Evolutionary conservation across 2,329 filamentous ascomycete genomes (phyloP), one percentile per base, ranked within the genome.

Genomic region (Plenodomus tracheiphilus): DNA sequence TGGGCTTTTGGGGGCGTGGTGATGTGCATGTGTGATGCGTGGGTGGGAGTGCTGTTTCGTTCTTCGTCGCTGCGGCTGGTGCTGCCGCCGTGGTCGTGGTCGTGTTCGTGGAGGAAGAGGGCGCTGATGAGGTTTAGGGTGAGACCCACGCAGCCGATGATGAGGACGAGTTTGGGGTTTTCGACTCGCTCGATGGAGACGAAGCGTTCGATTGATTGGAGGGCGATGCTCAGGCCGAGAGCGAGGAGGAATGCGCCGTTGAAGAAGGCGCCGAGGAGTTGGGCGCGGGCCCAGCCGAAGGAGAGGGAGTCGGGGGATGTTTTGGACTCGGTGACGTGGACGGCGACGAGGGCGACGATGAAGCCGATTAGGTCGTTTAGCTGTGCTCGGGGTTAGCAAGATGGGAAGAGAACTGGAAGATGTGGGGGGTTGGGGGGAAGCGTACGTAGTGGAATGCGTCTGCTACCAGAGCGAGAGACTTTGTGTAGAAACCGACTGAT

Each of bases 361-460:
- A 89, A 89, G 15, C 85, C 81, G 44, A 90, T 79, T 1, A 91
- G 71, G 60, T 91, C 87, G 59, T 86, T 89, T 51, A 91, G 69
- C 85, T 88, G 40, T 11, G 38, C 39, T 25, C n/a, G n/a, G 10
- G n/a, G 28, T 60, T 39, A 57, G 28, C 34, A 17, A 7, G 18
- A 34, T 16, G 16, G 18, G 16, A 9, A 8, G 9, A 25, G 2
- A 17, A 18, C 4, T 32, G 6, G 6, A 32, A 15, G 11, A 10
- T n/a, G n/a, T n/a, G 11, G 28, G 28, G 13, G 28, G 28, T 7
- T 32, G 4, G 34, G n/a, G 57, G 46, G 64, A n/a, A 11, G 46
- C 81, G 52, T 73, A 88, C 85, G 65, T 90, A 89, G 66, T 91
- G 88, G 59, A 91, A 91, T 1, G 89, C 86, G 76, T 92, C 88